Percentiles rank a stretch among this genome's conserved stretches.
Evolutionary conservation across 2,329 filamentous ascomycete species (phyloP).

Genomic region (Claviceps citrina): DNA sequence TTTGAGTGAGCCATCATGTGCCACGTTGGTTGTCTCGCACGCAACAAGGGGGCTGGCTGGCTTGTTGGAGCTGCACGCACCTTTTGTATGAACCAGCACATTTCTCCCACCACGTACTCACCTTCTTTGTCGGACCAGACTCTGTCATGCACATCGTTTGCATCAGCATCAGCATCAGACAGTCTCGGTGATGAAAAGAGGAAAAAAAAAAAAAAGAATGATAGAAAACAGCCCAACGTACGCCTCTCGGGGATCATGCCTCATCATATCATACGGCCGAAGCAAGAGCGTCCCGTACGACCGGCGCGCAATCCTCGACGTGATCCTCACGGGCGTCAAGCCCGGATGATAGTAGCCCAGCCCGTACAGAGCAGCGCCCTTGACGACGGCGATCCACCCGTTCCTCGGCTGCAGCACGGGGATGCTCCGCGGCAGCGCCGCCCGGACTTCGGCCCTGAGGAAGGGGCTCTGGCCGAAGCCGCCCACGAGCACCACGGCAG

Average conservation of each 20-base stretch:
- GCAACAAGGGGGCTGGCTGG: too few species aligned
- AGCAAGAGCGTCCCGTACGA: constrained; percentile 24
- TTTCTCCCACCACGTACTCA: constrained; percentile 21
- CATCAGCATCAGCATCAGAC: too few species aligned
- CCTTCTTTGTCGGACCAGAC: constrained; percentile 24
- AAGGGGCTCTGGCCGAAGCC: constrained; percentile 33
- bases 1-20: too few species aligned
- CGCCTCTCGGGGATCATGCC: constrained; percentile 22
- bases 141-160: too few species aligned
- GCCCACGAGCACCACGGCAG: constrained; percentile 31
- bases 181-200: constrained; percentile 5
- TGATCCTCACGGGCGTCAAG: constrained; percentile 16
- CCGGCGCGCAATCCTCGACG: constrained; percentile 21
- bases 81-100: constrained; percentile 26
- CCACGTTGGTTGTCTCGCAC: too few species aligned
- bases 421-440: constrained; percentile 19
- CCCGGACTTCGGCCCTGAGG: constrained; percentile 25
- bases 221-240: too few species aligned
- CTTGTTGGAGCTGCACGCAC: too few species aligned
- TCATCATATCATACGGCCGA: constrained; percentile 20
- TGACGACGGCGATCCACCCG: constrained; percentile 35
- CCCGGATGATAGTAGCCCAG: constrained; percentile 17
- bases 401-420: constrained; percentile 32
- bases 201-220: not conserved
- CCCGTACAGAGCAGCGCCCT: constrained; percentile 32